These are phyloP conservation scores for Amaranthus tricolor DNA, from an alignment of 179 eudicot species.

Conservation along the genomic window DNA sequence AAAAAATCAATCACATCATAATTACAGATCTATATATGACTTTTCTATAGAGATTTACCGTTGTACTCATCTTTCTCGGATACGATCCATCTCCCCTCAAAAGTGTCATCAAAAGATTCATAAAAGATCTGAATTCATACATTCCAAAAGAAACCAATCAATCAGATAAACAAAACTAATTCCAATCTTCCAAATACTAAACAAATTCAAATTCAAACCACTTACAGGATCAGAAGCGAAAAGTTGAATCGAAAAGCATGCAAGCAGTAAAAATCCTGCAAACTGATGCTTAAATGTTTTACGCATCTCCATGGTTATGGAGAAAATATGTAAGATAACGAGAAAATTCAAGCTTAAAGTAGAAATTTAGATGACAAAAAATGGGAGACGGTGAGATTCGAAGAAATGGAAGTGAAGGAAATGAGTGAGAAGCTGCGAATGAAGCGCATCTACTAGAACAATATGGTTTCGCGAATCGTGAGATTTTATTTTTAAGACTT, in stretches of 20 bases:
- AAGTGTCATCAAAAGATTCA: constrained; percentile 77
- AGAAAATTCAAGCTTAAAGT: not conserved
- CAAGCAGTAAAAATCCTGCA: constrained; percentile 31
- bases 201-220: not conserved
- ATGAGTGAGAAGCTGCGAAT: constrained; percentile 15
- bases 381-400: not conserved
- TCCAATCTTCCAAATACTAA: not conserved
- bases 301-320: constrained; percentile 29
- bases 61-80: constrained; percentile 72
- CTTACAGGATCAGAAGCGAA: constrained; percentile 42
- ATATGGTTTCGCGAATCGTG: not conserved
- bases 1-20: not conserved
- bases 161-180: not conserved
- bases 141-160: constrained; percentile 11
- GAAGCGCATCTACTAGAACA: constrained; percentile 18
- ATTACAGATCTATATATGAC: not conserved
- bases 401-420: not conserved
- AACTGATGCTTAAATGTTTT: constrained; percentile 29
- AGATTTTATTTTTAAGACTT: not conserved
- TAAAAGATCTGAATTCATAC: constrained; percentile 47
- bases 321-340: not conserved
- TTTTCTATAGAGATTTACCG: constrained; percentile 35
- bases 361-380: no score
- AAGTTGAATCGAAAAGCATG: constrained; percentile 42
- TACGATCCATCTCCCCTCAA: constrained; percentile 76